phyloP scores from a whole-genome alignment of 768 basidiomycete species.

The Macrocybe gigantea region DNA sequence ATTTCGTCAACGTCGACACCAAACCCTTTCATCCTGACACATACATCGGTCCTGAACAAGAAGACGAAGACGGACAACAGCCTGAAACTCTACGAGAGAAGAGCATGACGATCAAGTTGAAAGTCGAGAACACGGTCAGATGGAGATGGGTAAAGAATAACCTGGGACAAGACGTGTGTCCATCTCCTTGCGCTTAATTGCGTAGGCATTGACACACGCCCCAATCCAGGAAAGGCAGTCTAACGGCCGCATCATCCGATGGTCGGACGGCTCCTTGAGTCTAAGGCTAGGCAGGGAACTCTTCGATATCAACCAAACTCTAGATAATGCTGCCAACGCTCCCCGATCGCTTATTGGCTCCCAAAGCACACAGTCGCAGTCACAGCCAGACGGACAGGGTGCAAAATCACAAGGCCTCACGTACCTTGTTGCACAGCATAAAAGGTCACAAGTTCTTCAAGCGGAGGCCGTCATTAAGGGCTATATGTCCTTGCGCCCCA shows the following conservation, averaged over 20 bases:
- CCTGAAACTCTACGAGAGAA: conserved; percentile 65
- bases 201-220: conserved; percentile 1
- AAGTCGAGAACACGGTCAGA: conserved; percentile 90
- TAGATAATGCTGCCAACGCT: conserved; percentile 70
- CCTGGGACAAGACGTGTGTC: conserved; percentile 68
- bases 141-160: conserved; percentile 91
- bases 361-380: conserved; percentile 36
- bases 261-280: conserved; percentile 93
- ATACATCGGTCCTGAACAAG: conserved; percentile 79
- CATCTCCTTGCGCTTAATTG: background rate
- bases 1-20: conserved; percentile 84
- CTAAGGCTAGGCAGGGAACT: conserved; percentile 90
- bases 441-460: conserved; percentile 81
- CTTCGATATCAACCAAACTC: conserved; percentile 80
- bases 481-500: conserved; percentile 77
- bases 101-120: conserved; percentile 79
- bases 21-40: conserved; percentile 87
- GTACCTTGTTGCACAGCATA: conserved; percentile 87
- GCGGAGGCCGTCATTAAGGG: conserved; percentile 81
- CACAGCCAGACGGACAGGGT: conserved; percentile 19
- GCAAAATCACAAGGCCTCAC: conserved; percentile 70
- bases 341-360: conserved; percentile 49
- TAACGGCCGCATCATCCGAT: conserved; percentile 86
- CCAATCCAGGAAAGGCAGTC: conserved; percentile 67
- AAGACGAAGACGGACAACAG: conserved; percentile 55